Conservation (phyloP, 176 grass and related monocot genomes). For the Carex pumila region DNA sequence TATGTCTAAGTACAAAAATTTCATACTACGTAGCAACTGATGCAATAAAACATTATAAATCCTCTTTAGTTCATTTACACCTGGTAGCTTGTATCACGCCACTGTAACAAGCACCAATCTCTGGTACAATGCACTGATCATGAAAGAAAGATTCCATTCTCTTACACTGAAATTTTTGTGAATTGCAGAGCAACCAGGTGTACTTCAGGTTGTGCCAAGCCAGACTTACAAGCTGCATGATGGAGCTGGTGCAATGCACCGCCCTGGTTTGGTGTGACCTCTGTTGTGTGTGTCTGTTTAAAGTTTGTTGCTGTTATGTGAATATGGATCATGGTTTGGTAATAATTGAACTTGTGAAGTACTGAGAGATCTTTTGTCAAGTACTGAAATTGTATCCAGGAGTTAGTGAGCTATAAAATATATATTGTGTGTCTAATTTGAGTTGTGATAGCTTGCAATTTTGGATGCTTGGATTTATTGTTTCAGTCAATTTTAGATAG, state of each 20-base stretch:
- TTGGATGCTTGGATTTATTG: not conserved
- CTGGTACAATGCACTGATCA: not conserved
- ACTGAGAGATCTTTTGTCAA: not conserved
- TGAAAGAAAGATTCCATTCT: not conserved
- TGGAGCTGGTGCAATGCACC: slow-evolving; percentile 21
- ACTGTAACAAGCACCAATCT: not conserved
- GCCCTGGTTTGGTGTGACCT: not conserved
- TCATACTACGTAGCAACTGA: not conserved
- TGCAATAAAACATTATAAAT: not conserved
- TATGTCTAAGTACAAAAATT: too few relatives aligned
- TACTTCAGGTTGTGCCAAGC: slow-evolving; percentile 67
- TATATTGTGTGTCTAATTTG: not conserved
- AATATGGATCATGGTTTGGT: not conserved
- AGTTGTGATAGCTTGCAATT: not conserved
- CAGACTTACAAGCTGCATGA: slow-evolving; percentile 60
- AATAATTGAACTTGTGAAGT: not conserved
- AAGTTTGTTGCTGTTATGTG: not conserved
- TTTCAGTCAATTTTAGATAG: not conserved
- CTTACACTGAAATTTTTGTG: not conserved
- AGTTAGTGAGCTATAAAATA: not conserved
- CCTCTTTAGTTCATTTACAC: not conserved
- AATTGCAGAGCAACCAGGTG: slow-evolving; percentile 65
- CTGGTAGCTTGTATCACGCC: not conserved
- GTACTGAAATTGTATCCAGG: not conserved
- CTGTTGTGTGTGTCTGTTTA: not conserved